Conservation (phyloP, 331 rosid genomes). For the Quercus lobata region DNA sequence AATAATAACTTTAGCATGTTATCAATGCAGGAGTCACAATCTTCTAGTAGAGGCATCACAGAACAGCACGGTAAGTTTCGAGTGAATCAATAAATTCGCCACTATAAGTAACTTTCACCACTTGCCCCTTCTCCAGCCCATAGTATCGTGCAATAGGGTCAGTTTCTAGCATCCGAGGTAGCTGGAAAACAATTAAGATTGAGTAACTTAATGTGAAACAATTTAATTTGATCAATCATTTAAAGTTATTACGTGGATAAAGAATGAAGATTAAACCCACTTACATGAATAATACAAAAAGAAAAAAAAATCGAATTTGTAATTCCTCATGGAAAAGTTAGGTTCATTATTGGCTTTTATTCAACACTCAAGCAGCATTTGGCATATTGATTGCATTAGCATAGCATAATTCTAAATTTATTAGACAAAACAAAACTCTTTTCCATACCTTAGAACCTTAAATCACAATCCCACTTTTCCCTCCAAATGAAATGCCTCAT, state of each 20-base stretch:
- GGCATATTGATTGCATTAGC: not conserved
- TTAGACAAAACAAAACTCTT: not conserved
- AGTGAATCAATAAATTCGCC: conserved; percentile 18
- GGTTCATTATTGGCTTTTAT: not conserved
- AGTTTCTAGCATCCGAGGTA: conserved; percentile 36
- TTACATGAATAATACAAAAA: not conserved
- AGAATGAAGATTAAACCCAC: not conserved
- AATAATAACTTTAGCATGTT: not conserved
- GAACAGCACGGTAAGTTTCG: conserved; percentile 34
- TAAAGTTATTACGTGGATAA: not conserved
- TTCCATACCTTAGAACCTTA: not conserved
- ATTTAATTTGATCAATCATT: not conserved
- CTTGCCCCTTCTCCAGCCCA: conserved; percentile 49
- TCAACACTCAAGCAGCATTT: not conserved
- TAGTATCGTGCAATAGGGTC: conserved; percentile 39
- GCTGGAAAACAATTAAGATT: conserved; percentile 18
- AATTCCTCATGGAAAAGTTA: not conserved
- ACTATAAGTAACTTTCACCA: conserved; percentile 28
- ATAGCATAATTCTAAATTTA: not conserved
- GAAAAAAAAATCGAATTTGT: not conserved
- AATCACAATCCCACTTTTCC: not conserved
- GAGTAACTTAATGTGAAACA: not conserved
- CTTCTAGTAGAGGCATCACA: conserved; percentile 6
- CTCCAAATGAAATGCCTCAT: not conserved
- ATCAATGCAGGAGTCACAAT: not conserved